Conservation (phyloP, 1,139 yeast genomes). For the Yamadazyma friedrichii region DNA sequence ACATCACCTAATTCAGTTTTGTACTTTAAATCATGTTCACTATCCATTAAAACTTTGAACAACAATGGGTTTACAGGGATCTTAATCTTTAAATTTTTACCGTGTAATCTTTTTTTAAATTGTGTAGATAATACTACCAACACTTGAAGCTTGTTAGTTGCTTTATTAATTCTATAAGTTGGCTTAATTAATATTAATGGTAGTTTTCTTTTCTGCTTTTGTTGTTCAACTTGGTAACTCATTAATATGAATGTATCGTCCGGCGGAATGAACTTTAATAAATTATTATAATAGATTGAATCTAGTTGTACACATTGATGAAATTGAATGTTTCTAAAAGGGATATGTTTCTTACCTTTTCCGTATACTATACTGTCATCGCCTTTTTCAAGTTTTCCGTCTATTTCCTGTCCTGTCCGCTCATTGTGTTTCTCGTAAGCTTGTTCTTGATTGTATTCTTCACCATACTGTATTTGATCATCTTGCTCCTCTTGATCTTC, state of each 20-base stretch:
- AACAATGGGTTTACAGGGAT: conserved; percentile 39
- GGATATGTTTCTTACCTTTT: conserved; percentile 21
- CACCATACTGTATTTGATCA: background rate
- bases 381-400: background rate
- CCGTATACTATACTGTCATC: background rate
- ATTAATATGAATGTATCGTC: conserved; percentile 43
- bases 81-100: conserved; percentile 29
- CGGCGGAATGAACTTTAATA: conserved; percentile 46
- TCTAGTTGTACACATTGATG: conserved; percentile 47
- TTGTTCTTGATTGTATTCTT: conserved; percentile 6
- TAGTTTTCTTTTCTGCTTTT: conserved; percentile 29
- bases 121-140: conserved; percentile 35
- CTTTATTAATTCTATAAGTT: conserved; percentile 24
- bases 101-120: conserved; percentile 36
- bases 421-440: conserved; percentile 3
- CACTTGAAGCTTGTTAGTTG: conserved; percentile 30
- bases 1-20: conserved; percentile 45
- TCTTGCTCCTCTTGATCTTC: conserved; percentile 5
- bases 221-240: conserved; percentile 44
- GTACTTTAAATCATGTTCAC: conserved; percentile 30
- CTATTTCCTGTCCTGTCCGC: no score
- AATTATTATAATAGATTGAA: conserved; percentile 36
- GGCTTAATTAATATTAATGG: conserved; percentile 43
- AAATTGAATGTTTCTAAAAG: conserved; percentile 44
- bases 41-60: conserved; percentile 34